These are phyloP conservation scores for Aspergillus pseudoviridinutans DNA, from an alignment of 2,329 filamentous ascomycete species.

Conservation along the genomic window DNA sequence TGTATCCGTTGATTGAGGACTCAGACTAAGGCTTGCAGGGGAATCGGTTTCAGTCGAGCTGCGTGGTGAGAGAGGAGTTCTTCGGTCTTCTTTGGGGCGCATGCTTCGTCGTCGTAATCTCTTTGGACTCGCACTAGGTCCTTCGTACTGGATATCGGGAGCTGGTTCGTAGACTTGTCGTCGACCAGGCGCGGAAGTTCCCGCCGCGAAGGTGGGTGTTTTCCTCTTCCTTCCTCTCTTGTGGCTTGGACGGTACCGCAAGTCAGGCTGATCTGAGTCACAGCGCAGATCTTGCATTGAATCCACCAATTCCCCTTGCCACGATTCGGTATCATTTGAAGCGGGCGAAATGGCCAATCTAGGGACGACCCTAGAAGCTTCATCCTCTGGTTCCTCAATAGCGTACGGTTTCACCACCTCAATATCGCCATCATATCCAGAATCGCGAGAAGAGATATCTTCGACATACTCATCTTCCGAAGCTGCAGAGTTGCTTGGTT, in stretches of 20 bases:
- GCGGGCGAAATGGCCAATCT: not conserved
- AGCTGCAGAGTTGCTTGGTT: not conserved
- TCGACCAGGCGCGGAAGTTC: not conserved
- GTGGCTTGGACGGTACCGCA: slow-evolving; percentile 1
- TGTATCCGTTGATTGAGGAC: slow-evolving; percentile 17
- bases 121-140: slow-evolving; percentile 20
- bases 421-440: not conserved
- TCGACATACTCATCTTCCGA: not conserved
- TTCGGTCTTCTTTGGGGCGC: slow-evolving; percentile 11
- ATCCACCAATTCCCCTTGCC: slow-evolving; percentile 32
- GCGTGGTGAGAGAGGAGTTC: slow-evolving; percentile 8
- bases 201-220: slow-evolving; percentile 19
- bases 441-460: not conserved
- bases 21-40: slow-evolving; percentile 19
- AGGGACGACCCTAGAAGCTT: not conserved
- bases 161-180: not conserved
- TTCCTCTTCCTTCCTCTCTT: slow-evolving; percentile 36
- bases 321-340: not conserved
- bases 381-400: not conserved
- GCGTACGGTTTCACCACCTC: not conserved
- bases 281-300: slow-evolving; percentile 30
- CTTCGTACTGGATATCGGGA: slow-evolving; percentile 10
- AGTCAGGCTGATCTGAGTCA: slow-evolving; percentile 21
- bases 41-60: slow-evolving; percentile 13
- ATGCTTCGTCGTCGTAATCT: slow-evolving; percentile 23